Conservation (phyloP, 306 rosid genomes). For the Pyrus pyrifolia region DNA sequence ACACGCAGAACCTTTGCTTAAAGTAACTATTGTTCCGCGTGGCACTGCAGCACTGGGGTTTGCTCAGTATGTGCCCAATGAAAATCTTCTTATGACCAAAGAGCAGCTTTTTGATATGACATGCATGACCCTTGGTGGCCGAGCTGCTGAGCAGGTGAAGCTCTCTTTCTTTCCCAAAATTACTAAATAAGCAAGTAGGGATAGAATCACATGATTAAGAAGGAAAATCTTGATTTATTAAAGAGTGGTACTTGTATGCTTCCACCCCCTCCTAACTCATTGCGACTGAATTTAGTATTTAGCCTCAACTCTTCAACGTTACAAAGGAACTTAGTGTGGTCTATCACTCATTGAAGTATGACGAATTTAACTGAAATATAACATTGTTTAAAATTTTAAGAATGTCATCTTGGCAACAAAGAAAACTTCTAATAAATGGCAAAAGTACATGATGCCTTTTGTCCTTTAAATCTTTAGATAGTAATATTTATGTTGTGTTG, state of each 20-base stretch:
- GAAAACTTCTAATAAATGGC: neutral
- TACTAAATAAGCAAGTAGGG: neutral
- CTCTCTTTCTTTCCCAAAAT: neutral
- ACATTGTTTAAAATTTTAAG: neutral
- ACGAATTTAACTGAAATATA: neutral
- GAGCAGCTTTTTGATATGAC: slow-evolving; percentile 92
- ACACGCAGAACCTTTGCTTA: slow-evolving; percentile 74
- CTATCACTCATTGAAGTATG: neutral
- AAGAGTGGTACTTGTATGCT: neutral
- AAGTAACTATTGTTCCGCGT: slow-evolving; percentile 90
- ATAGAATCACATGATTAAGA: neutral
- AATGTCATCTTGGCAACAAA: neutral
- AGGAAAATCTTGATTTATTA: neutral
- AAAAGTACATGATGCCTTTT: neutral
- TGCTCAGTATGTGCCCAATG: slow-evolving; percentile 90
- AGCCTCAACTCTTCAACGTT: neutral
- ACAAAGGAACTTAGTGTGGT: neutral
- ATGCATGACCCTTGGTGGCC: slow-evolving; percentile 97
- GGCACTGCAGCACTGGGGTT: slow-evolving; percentile 95
- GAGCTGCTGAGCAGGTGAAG: slow-evolving; percentile 90
- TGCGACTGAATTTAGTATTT: neutral
- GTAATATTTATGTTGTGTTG: neutral
- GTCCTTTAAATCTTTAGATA: neutral
- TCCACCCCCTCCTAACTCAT: neutral
- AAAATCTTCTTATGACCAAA: slow-evolving; percentile 88